Evolutionary conservation across 495 filamentous ascomycete genomes (phyloP).

Genomic region (Neurospora cerealis): DNA sequence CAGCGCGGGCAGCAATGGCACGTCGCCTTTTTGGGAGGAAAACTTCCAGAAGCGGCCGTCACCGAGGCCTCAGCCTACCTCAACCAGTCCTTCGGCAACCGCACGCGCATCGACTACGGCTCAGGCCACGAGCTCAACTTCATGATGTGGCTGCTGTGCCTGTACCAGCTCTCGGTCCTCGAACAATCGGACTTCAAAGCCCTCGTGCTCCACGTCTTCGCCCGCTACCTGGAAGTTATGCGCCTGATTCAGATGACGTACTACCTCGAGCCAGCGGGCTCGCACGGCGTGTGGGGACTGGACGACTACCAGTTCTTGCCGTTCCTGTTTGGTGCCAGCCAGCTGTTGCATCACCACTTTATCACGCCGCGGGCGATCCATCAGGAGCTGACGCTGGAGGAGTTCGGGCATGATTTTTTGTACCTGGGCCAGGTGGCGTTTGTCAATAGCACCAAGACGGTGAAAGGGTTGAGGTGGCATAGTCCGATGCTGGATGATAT

Average conservation of each 20-base stretch:
- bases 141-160: conserved; percentile 83
- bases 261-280: conserved; percentile 90
- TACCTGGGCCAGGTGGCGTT: conserved; percentile 90
- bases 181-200: conserved; percentile 53
- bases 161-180: conserved; percentile 69
- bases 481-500: conserved; percentile 99
- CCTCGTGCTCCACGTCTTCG: conserved; percentile 68
- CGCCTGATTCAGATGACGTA: conserved; percentile 78
- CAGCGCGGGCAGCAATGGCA: conserved; percentile 50
- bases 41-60: conserved; percentile 38
- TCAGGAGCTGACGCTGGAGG: conserved; percentile 73
- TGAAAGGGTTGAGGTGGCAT: conserved; percentile 92
- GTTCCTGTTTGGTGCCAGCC: conserved; percentile 86
- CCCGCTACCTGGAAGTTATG: conserved; percentile 71
- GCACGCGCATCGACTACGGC: conserved; percentile 88
- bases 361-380: conserved; percentile 85
- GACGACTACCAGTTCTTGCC: conserved; percentile 98
- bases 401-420: conserved; percentile 69
- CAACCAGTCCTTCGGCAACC: conserved; percentile 72
- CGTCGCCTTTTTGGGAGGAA: conserved; percentile 30
- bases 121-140: conserved; percentile 97
- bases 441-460: conserved; percentile 93
- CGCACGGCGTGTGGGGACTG: conserved; percentile 93
- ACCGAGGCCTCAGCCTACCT: conserved; percentile 73
- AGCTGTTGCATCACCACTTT: conserved; percentile 77